These are phyloP conservation scores for Craterostigma plantagineum DNA, from an alignment of 257 asterid species.

Conservation along the genomic window DNA sequence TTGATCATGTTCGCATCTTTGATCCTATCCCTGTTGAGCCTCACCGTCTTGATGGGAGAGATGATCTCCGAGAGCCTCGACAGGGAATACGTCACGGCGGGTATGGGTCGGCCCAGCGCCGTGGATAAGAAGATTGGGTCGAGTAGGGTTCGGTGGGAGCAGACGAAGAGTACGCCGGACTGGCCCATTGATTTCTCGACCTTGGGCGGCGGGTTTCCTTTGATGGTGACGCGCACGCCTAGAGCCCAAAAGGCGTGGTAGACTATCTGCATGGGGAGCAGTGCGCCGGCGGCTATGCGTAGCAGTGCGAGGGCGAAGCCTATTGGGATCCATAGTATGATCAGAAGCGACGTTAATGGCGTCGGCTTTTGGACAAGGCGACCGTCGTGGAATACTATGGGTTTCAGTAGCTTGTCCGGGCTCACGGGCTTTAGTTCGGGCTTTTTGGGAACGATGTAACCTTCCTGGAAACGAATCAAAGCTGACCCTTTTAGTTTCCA, in stretches of 20 bases:
- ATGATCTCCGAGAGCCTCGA: conserved; percentile 58
- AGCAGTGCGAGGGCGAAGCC: conserved; percentile 46
- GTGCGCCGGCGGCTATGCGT: conserved; percentile 44
- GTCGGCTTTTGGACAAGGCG: conserved; percentile 51
- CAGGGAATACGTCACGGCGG: conserved; percentile 55
- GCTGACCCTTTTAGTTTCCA: too few relatives aligned
- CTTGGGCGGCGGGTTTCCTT: conserved; percentile 56
- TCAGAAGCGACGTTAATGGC: conserved; percentile 35
- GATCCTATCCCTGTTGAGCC: conserved; percentile 42
- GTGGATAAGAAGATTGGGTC: conserved; percentile 64
- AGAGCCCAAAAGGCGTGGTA: conserved; percentile 41
- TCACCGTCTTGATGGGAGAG: conserved; percentile 53
- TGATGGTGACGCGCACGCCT: conserved; percentile 40
- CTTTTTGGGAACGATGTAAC: conserved; percentile 26
- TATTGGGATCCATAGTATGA: conserved; percentile 53
- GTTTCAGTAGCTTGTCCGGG: conserved; percentile 35
- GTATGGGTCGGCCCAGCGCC: conserved; percentile 55
- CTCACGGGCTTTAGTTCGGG: conserved; percentile 24
- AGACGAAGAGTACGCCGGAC: conserved; percentile 44
- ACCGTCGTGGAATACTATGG: conserved; percentile 68
- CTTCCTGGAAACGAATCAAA: conserved; percentile 21
- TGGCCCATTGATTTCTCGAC: conserved; percentile 18
- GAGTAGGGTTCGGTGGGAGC: conserved; percentile 65
- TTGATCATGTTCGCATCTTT: conserved; percentile 50
- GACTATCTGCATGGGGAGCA: conserved; percentile 50